Evolutionary conservation across 177 flowering plant species (phyloP).

Genomic region (Vitis hybrid): DNA sequence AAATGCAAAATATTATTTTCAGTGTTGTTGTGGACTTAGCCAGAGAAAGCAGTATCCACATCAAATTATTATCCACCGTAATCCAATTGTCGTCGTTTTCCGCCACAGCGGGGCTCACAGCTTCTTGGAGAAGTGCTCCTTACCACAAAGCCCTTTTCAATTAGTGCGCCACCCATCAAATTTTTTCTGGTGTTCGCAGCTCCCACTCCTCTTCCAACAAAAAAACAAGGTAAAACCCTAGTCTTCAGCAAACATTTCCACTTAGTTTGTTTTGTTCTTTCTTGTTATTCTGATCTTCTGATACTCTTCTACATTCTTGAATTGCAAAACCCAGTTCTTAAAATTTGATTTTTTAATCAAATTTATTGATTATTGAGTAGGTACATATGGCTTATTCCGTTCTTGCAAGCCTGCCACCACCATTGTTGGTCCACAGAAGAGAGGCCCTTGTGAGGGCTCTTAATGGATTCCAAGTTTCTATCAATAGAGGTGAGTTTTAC

Average conservation of each 20-base stretch:
- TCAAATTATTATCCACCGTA: too few relatives aligned
- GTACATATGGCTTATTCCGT: slow-evolving; percentile 41
- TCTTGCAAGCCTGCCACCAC: slow-evolving; percentile 35
- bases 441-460: slow-evolving; percentile 30
- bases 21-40: too few relatives aligned
- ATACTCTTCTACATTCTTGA: not conserved
- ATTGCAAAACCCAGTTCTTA: not conserved
- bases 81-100: not conserved
- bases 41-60: too few relatives aligned
- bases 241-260: not conserved
- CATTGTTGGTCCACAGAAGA: slow-evolving; percentile 28
- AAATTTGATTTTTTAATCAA: not conserved
- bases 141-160: not conserved
- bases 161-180: not conserved
- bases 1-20: too few relatives aligned
- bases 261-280: not conserved
- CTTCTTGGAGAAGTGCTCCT: not conserved
- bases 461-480: slow-evolving; percentile 24
- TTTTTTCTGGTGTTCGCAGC: not conserved
- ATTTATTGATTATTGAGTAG: not conserved
- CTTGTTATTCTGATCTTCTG: not conserved
- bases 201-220: not conserved
- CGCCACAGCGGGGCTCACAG: not conserved
- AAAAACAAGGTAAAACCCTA: not conserved
- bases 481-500: slow-evolving; percentile 20